Evolutionary conservation across 345 rosid species (phyloP).

Genomic region (Bruguiera sexangula): DNA sequence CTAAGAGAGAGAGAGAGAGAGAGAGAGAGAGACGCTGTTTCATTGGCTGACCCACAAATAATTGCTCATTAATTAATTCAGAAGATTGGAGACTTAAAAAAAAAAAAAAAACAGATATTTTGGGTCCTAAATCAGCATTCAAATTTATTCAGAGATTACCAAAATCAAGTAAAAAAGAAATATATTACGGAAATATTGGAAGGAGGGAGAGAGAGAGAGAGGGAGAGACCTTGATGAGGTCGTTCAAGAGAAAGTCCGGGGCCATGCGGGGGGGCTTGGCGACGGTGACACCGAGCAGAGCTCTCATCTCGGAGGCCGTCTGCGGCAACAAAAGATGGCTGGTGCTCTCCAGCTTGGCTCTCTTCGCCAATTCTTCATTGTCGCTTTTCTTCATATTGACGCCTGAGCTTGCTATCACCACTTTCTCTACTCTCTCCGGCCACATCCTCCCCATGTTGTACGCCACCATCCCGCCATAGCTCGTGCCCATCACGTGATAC

Average conservation of each 20-base stretch:
- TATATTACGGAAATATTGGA: not conserved
- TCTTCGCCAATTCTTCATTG: slow-evolving; percentile 43
- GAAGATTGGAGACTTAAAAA: too few relatives aligned
- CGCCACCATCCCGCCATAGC: slow-evolving; percentile 94
- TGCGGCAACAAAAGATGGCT: slow-evolving; percentile 74
- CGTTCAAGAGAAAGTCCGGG: slow-evolving; percentile 62
- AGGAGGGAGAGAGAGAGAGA: not conserved
- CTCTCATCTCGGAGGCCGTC: slow-evolving; percentile 49
- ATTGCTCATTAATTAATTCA: too few relatives aligned
- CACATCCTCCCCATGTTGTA: slow-evolving; percentile 65
- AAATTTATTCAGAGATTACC: too few relatives aligned
- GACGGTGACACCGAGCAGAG: slow-evolving; percentile 49
- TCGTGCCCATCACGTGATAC: slow-evolving; percentile 65
- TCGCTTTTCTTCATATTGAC: slow-evolving; percentile 55
- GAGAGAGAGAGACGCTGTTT: slow-evolving; percentile 8
- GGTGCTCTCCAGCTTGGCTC: slow-evolving; percentile 41
- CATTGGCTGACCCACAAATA: too few relatives aligned
- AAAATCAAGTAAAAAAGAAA: too few relatives aligned
- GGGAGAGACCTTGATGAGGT: slow-evolving; percentile 52
- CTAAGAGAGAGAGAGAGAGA: slow-evolving; percentile 27
- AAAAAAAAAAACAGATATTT: too few relatives aligned
- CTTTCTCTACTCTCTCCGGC: slow-evolving; percentile 73
- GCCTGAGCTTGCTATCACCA: slow-evolving; percentile 82
- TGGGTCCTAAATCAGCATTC: too few relatives aligned
- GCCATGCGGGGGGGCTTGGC: slow-evolving; percentile 31